Conservation (phyloP, 495 filamentous ascomycete genomes). For the Neurospora terricola region DNA sequence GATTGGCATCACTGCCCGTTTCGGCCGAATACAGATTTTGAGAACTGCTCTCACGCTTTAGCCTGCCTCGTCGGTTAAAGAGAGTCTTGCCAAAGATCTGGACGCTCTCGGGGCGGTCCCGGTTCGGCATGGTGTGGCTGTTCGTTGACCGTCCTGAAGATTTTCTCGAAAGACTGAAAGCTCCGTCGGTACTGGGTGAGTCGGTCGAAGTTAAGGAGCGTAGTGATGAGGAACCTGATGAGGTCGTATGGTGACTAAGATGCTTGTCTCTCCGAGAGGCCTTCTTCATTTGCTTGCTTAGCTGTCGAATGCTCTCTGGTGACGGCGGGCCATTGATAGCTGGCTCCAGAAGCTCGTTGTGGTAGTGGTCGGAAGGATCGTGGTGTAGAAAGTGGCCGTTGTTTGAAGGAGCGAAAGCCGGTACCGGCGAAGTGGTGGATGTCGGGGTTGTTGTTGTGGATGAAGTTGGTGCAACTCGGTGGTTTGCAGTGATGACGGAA, state of each 20-base stretch:
- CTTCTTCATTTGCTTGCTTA: constrained; percentile 40
- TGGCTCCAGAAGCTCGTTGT: constrained; percentile 31
- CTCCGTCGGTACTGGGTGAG: constrained; percentile 20
- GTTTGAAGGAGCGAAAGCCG: constrained; percentile 4
- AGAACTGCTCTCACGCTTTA: constrained; percentile 32
- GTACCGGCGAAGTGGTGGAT: constrained; percentile 1
- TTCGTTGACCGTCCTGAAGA: constrained; percentile 39
- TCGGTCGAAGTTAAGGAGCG: constrained; percentile 30
- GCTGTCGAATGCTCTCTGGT: constrained; percentile 41
- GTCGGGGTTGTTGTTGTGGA: constrained; percentile 1
- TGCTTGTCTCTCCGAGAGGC: constrained; percentile 35
- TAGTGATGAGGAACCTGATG: constrained; percentile 39
- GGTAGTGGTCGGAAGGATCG: constrained; percentile 16
- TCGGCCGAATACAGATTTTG: constrained; percentile 31
- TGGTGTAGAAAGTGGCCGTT: constrained; percentile 4
- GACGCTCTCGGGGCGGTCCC: constrained; percentile 42
- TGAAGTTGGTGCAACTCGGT: not conserved
- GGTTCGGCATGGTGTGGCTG: constrained; percentile 30
- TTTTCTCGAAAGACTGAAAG: constrained; percentile 33
- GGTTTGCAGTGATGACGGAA: not conserved
- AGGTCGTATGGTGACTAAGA: constrained; percentile 33
- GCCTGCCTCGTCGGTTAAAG: constrained; percentile 34
- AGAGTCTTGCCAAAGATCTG: constrained; percentile 46
- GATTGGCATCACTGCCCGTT: constrained; percentile 13
- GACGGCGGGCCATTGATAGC: constrained; percentile 45